Conservation (phyloP, 208 protist genomes). For the Balamuthia mandrillaris region DNA sequence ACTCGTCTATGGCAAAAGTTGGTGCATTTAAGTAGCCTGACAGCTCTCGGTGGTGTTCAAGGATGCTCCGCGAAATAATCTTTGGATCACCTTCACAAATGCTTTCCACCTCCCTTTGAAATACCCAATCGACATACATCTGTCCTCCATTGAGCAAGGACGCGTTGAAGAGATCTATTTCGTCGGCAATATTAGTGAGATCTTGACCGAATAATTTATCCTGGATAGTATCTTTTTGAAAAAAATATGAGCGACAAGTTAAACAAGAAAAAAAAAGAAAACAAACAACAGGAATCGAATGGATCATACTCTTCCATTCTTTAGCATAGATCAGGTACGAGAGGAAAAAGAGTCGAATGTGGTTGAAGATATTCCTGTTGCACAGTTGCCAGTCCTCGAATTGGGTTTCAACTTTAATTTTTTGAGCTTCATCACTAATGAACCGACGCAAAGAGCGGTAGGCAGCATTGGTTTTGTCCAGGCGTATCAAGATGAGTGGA, state of each 20-base stretch:
- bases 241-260: not conserved
- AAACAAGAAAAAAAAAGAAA: not conserved
- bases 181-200: not conserved
- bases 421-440: not conserved
- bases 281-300: not conserved
- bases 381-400: not conserved
- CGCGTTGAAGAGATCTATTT: not conserved
- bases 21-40: not conserved
- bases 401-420: not conserved
- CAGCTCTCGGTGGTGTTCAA: not conserved
- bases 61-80: not conserved
- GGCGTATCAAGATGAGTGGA: slow-evolving; percentile 26
- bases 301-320: not conserved
- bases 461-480: slow-evolving; percentile 9
- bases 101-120: not conserved
- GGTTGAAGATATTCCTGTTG: not conserved
- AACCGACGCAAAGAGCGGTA: not conserved
- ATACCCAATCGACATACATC: not conserved
- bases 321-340: not conserved
- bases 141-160: not conserved
- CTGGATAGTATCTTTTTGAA: not conserved
- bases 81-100: not conserved
- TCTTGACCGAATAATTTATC: not conserved
- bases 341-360: not conserved
- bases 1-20: slow-evolving; percentile 16